phyloP scores from a whole-genome alignment of 345 rosid species.

The Dovyalis caffra region DNA sequence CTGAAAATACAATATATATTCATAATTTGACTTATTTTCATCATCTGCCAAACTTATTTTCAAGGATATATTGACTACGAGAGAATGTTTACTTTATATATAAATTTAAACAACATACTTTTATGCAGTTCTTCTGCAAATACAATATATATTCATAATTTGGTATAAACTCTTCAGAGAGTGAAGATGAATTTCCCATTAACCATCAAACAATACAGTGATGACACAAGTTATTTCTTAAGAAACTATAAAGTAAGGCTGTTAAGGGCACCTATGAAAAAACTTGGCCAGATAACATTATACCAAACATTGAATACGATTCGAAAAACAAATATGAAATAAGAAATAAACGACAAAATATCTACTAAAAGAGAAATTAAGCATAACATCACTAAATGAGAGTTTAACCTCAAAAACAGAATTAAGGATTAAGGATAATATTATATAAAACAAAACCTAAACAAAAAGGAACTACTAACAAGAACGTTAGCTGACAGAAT shows the following conservation, averaged over 20 bases:
- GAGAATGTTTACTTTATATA: not conserved
- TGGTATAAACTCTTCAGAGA: not conserved
- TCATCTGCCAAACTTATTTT: too few species aligned
- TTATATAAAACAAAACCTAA: not conserved
- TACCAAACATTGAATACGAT: not conserved
- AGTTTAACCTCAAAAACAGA: not conserved
- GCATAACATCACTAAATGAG: not conserved
- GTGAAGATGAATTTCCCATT: not conserved
- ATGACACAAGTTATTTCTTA: too few species aligned
- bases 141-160: not conserved
- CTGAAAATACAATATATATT: too few species aligned
- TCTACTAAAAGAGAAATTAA: not conserved
- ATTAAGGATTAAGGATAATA: not conserved
- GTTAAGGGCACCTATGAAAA: not conserved
- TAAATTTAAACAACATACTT: not conserved
- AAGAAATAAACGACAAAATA: not conserved
- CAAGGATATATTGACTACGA: not conserved
- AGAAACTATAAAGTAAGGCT: too few species aligned
- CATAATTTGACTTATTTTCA: too few species aligned
- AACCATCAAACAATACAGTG: too few species aligned
- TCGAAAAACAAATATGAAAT: too few species aligned
- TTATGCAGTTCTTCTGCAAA: not conserved
- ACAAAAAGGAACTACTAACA: not conserved
- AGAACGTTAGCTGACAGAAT: constrained; percentile 8
- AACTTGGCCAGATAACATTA: not conserved